These are phyloP conservation scores for Mycena belliarum DNA, from an alignment of 768 basidiomycete species.

Conservation along the genomic window DNA sequence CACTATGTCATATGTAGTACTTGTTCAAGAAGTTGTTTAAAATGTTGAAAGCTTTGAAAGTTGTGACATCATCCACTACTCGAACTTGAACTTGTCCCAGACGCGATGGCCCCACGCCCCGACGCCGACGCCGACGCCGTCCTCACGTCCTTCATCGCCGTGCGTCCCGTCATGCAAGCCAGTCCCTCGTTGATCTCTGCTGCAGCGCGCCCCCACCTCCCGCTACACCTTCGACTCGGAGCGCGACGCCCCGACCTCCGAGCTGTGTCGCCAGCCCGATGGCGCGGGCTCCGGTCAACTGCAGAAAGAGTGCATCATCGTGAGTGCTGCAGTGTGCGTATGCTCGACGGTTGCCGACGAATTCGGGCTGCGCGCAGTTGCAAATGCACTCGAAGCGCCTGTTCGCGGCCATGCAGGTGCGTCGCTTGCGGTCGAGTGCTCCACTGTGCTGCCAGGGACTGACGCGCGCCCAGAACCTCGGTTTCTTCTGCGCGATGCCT, in stretches of 20 bases:
- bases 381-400: slow-evolving; percentile 62
- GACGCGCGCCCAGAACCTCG: slow-evolving; percentile 45
- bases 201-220: slow-evolving; percentile 49
- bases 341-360: background rate
- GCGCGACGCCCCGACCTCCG: slow-evolving; percentile 54
- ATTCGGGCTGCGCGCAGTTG: background rate
- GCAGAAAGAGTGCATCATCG: background rate
- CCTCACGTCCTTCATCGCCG: slow-evolving; percentile 33
- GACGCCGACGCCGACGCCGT: slow-evolving; percentile 17
- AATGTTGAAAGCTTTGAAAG: too few species aligned
- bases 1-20: too few species aligned
- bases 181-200: too few species aligned
- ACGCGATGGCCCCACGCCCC: too few species aligned
- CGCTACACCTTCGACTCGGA: slow-evolving; percentile 66
- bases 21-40: too few species aligned
- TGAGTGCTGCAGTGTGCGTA: background rate
- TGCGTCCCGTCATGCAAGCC: background rate
- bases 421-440: slow-evolving; percentile 5
- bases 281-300: background rate
- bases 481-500: slow-evolving; percentile 70
- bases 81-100: too few species aligned
- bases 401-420: slow-evolving; percentile 74
- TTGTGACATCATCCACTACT: too few species aligned
- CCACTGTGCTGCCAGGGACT: too few species aligned
- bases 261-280: slow-evolving; percentile 52